Conservation (phyloP, 345 rosid species). For the Diplotaxis tenuifolia region DNA sequence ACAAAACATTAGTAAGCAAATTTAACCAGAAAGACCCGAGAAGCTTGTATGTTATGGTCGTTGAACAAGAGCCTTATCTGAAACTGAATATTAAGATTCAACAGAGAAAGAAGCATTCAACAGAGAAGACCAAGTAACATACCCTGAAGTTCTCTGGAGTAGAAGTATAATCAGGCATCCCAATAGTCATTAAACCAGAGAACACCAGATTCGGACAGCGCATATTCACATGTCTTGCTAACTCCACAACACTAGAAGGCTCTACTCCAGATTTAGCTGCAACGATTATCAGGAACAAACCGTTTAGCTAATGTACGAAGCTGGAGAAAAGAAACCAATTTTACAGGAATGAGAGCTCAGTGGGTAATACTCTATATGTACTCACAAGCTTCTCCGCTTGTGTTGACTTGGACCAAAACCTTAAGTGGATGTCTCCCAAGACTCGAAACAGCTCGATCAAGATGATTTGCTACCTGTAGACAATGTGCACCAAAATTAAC, state of each 20-base stretch:
- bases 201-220: conserved; percentile 67
- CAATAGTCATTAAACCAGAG: conserved; percentile 94
- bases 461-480: conserved; percentile 68
- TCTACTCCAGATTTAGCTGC: conserved; percentile 89
- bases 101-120: not conserved
- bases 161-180: conserved; percentile 84
- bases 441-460: conserved; percentile 66
- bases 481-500: not conserved
- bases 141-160: conserved; percentile 92
- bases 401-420: conserved; percentile 90
- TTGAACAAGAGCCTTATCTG: not conserved
- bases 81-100: not conserved
- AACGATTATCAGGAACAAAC: conserved; percentile 19
- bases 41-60: not conserved
- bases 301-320: conserved; percentile 14
- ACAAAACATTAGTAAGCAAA: conserved; percentile 3
- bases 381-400: conserved; percentile 94
- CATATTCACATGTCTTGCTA: conserved; percentile 64
- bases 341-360: not conserved
- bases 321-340: not conserved
- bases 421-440: conserved; percentile 79
- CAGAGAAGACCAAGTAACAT: not conserved
- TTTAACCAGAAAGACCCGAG: not conserved
- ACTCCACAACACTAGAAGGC: conserved; percentile 67
- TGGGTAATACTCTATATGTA: conserved; percentile 3